Evolutionary conservation across 352 stramenopile genomes (phyloP), one percentile per base, ranked within the genome.

Genomic region (Phytopythium montanum): DNA sequence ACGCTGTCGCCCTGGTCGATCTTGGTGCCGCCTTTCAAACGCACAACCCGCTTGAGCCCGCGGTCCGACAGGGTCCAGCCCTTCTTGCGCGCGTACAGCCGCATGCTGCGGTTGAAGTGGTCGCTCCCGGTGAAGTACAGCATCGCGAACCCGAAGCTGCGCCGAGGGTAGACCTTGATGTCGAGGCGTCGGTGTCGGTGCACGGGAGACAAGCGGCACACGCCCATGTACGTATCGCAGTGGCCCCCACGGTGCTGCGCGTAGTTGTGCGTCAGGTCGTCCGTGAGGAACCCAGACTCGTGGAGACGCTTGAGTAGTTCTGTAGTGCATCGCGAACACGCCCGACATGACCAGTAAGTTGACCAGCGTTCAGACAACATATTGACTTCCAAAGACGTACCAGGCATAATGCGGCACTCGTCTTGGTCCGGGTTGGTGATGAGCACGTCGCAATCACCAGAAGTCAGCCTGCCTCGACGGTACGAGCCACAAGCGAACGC

Each of bases 91-190:
- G 85, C 85, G 68, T 81, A 95, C 0, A 89, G 69, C 16, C 87
- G 68, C 79, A 96, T 93, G 31, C 81, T 94, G 36, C 74, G 73
- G 64, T 97, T 97, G 58, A 97, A 97, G 45, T 96, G 87, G 60
- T 96, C 88, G 60, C 85, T 96, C 26, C 89, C 88, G 0, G 90
- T 97, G 64, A 97, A 97, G 61, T 97, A 97, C 33, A 97, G 61
- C 28, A 95, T 68, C 25, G 88, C 88, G 61, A 93, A 94, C 4
- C 85, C 78, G 54, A 92, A 95, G 33, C 73, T 87, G 1, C 77
- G 69, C 2, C 84, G 81, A 38, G 86, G 85, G 55, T 95, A 96
- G 39, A 96, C 75, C 62, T 95, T 96, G 65, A 96, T 87, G 38
- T 96, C 85, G 12, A 96, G 50, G 1, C 88, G 81, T 5, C 88